phyloP scores from a whole-genome alignment of 2,329 filamentous ascomycete species.

The Leptographium galeiforme region DNA sequence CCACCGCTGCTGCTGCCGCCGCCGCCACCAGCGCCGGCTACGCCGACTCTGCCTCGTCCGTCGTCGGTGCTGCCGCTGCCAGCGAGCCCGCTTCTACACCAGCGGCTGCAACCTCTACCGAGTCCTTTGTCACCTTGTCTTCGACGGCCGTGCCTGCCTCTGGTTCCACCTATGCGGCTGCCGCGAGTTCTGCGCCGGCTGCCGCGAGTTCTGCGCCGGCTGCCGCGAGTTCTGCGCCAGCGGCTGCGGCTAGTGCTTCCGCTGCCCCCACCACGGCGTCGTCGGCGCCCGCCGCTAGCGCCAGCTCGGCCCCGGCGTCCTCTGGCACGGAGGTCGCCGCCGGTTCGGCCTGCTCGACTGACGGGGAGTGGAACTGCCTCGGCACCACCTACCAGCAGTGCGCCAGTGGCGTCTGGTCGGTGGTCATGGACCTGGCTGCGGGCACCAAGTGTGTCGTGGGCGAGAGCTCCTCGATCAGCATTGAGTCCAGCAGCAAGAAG shows the following conservation, averaged over 20 bases:
- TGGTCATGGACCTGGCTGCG: conserved; percentile 24
- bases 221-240: not conserved
- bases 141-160: not conserved
- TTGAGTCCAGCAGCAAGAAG: conserved; percentile 14
- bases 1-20: conserved; percentile 5
- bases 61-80: not conserved
- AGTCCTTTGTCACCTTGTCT: not conserved
- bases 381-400: conserved; percentile 37
- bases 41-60: not conserved
- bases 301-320: not conserved
- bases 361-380: conserved; percentile 38
- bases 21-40: conserved; percentile 8
- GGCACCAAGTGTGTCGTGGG: conserved; percentile 33
- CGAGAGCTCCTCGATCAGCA: conserved; percentile 9
- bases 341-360: conserved; percentile 30
- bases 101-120: conserved; percentile 4
- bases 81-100: conserved; percentile 10
- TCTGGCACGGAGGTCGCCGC: conserved; percentile 19
- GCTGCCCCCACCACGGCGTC: not conserved
- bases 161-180: not conserved
- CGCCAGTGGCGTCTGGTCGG: conserved; percentile 33
- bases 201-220: conserved; percentile 4
- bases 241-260: not conserved
- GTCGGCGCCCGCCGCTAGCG: not conserved
- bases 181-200: not conserved